A percentile compares a stretch with the other conserved stretches of the same genome.
Evolutionary conservation across 2,329 filamentous ascomycete species (phyloP).

Genomic region (Colletotrichum siamense): DNA sequence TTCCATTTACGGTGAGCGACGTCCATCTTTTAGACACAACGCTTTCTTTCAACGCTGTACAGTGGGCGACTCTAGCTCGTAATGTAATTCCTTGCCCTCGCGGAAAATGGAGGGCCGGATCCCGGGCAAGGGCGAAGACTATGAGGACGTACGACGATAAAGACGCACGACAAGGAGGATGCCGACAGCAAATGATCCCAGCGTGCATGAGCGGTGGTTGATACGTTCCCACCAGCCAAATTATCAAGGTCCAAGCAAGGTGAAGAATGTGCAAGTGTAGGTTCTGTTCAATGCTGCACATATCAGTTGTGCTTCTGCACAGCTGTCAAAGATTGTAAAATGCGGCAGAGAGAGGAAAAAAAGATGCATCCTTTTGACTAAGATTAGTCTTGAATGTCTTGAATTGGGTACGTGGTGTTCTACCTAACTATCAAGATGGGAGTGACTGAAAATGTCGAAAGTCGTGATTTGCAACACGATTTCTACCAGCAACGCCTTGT

Average conservation of each 20-base stretch:
- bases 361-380: not conserved
- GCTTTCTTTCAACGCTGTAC: rapidly evolving
- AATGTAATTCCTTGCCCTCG: rapidly evolving
- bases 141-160: rapidly evolving
- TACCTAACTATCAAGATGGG: not conserved
- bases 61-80: too few species aligned
- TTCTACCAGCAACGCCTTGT: not conserved
- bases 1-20: too few species aligned
- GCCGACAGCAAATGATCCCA: rapidly evolving
- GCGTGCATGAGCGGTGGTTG: rapidly evolving
- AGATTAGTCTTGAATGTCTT: not conserved
- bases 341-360: not conserved
- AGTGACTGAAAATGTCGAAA: not conserved
- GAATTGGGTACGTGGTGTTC: rapidly evolving
- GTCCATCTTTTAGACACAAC: too few species aligned
- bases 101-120: too few species aligned
- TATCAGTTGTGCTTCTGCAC: rapidly evolving
- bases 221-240: not conserved
- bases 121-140: rapidly evolving
- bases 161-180: rapidly evolving
- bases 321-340: rapidly evolving
- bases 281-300: not conserved
- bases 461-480: not conserved
- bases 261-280: not conserved
- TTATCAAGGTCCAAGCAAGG: not conserved